A percentile compares a stretch with the other conserved stretches of the same genome.
phyloP scores from a whole-genome alignment of 257 asterid genomes.

The Cruciata laevipes region DNA sequence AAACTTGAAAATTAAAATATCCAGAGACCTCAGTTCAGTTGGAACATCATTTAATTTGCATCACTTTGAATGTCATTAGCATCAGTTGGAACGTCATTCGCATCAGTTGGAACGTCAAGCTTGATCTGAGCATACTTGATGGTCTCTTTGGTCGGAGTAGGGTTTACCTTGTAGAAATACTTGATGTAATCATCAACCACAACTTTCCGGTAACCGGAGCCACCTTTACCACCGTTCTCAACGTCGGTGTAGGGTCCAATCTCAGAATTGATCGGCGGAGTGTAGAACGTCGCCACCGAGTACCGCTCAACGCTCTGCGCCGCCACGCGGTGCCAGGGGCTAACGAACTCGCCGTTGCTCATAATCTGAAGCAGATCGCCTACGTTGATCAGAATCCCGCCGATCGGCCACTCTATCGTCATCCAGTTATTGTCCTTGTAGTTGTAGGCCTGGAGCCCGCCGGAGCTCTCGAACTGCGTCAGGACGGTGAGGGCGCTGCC shows the following conservation, averaged over 20 bases:
- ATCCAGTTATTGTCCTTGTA: conserved; percentile 30
- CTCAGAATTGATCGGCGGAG: conserved; percentile 19
- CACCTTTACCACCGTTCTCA: no score
- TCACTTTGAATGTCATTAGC: no score
- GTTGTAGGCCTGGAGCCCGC: conserved; percentile 33
- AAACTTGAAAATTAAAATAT: no score
- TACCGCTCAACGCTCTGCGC: conserved; percentile 17
- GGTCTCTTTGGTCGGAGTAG: conserved; percentile 19
- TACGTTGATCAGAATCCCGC: conserved; percentile 25
- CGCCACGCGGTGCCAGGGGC: conserved; percentile 37
- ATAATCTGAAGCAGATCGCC: conserved; percentile 34
- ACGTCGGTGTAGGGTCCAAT: conserved; percentile 8
- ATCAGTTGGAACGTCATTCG: no score
- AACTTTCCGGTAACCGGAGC: conserved; percentile 19
- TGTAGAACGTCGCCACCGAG: conserved; percentile 30
- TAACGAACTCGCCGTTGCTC: conserved; percentile 34
- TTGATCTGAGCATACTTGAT: conserved; percentile 19
- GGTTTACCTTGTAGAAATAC: conserved; percentile 18
- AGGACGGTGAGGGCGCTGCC: conserved; percentile 33
- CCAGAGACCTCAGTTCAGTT: no score
- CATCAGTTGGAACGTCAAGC: no score
- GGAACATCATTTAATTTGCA: no score
- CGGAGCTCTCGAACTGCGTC: conserved; percentile 28
- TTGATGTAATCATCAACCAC: conserved; percentile 28
- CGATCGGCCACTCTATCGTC: conserved; percentile 32